These are phyloP conservation scores for Phytophthora lateralis DNA, from an alignment of 352 stramenopile species.

Conservation along the genomic window DNA sequence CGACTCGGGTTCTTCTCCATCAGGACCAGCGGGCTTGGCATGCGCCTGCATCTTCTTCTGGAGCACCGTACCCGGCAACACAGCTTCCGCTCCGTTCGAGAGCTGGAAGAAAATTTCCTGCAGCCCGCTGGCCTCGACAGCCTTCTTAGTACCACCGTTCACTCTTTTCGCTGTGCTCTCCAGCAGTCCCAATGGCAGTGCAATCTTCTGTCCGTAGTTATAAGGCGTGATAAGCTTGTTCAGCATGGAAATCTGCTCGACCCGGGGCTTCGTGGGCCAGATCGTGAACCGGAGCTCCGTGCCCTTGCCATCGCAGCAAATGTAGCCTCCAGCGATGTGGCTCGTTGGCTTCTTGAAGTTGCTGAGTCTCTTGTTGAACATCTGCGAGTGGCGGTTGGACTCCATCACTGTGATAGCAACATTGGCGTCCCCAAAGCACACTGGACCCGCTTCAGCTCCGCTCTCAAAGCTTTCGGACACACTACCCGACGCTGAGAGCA, in stretches of 20 bases:
- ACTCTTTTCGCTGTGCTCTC: conserved; percentile 47
- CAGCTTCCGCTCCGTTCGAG: conserved; percentile 58
- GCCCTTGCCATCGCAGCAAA: conserved; percentile 88
- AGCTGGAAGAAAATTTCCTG: conserved; percentile 76
- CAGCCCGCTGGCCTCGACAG: conserved; percentile 34
- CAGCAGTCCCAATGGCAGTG: conserved; percentile 64
- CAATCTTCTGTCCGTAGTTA: conserved; percentile 87
- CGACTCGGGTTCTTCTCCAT: conserved; percentile 46
- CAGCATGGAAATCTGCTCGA: conserved; percentile 86
- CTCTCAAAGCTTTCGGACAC: conserved; percentile 18
- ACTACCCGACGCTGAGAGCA: conserved; percentile 27
- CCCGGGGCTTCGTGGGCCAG: conserved; percentile 59
- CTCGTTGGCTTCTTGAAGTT: conserved; percentile 91
- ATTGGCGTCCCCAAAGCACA: conserved; percentile 75
- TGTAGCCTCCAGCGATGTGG: conserved; percentile 79
- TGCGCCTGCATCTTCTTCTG: conserved; percentile 68
- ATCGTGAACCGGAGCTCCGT: conserved; percentile 72
- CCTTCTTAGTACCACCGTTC: conserved; percentile 27
- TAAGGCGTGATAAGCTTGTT: conserved; percentile 88
- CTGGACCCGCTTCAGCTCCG: conserved; percentile 22
- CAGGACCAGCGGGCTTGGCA: conserved; percentile 23
- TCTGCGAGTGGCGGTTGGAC: conserved; percentile 82
- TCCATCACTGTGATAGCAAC: conserved; percentile 78
- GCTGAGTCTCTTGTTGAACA: conserved; percentile 85
- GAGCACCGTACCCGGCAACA: conserved; percentile 51